Evolutionary conservation across 2,329 filamentous ascomycete species (phyloP).

Genomic region (Colletotrichum cereale): DNA sequence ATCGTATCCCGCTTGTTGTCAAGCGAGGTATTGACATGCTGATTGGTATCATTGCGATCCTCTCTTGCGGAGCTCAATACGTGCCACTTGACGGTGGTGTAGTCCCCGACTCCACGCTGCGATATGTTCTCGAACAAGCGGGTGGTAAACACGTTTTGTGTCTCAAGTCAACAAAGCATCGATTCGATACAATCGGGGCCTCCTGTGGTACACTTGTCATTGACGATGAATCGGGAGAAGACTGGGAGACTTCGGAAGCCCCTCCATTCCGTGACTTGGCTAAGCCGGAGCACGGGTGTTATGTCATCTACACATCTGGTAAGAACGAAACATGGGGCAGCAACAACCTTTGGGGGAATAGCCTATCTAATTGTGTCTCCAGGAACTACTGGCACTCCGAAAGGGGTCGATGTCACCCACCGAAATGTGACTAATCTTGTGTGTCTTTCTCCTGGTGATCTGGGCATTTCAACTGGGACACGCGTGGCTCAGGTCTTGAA

Average conservation of each 20-base stretch:
- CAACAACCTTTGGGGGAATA: not conserved
- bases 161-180: constrained; percentile 46
- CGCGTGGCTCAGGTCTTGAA: constrained; percentile 68
- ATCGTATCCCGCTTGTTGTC: constrained; percentile 65
- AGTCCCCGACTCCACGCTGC: constrained; percentile 62
- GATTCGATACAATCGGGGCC: constrained; percentile 9
- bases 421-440: constrained; percentile 36
- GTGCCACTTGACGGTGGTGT: constrained; percentile 70
- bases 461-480: constrained; percentile 63
- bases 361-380: not conserved
- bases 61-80: constrained; percentile 70
- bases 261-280: constrained; percentile 45
- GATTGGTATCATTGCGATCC: constrained; percentile 67
- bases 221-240: constrained; percentile 26
- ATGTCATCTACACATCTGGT: constrained; percentile 68
- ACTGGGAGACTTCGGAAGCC: constrained; percentile 14
- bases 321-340: not conserved
- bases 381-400: constrained; percentile 66
- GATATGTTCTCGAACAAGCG: constrained; percentile 62
- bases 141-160: constrained; percentile 60
- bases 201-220: constrained; percentile 6
- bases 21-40: constrained; percentile 68
- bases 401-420: constrained; percentile 70
- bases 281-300: constrained; percentile 55
- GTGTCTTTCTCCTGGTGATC: constrained; percentile 44